Base-by-base conservation (phyloP, 371 early-diverging fungal genomes). In the Apophysomyces elegans region DNA sequence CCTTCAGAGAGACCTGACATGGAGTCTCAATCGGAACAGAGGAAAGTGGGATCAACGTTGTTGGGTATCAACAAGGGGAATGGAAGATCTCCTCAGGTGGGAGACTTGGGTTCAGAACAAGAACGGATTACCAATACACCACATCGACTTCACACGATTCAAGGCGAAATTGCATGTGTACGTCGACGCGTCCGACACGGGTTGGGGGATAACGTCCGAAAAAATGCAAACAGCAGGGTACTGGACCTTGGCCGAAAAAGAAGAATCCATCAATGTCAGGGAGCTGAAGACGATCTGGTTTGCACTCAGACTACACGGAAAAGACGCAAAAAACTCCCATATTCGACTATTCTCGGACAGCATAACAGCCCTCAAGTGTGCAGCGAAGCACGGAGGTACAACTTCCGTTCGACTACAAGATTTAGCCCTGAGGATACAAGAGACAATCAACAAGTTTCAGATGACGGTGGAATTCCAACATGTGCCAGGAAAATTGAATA, bases 281-380 rank as follows among this genome's bases (percentile, higher is more conserved):
- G 72, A 75, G 44, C 54, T 75, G 54, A 64, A 38, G 50, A 64
- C 65, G 37, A 61, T 74, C 0, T 57, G 50, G 8, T 68, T 61
- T 61, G 69, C 68, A 13, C 12, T 71, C 18, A 56, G 38, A 18
- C 13, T 58, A 16, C 62, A 74, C 56, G 60, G 45, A 12, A 44
- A 37, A 64, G 64, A 14, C 47, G 64, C 54, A 50, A n/a, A 13
- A 59, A 62, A 60, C 16, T 62, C 8, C 8, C 54, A 58, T 8
- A 54, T 74, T 2, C 38, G 47, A n/a, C 58, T 72, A 2, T 47
- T 45, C n/a, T 32, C 64, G 5, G 68, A 73, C 70, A 69, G 65
- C 58, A 67, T 57, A 37, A 73, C 69, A 37, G 69, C 65, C 0
- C 39, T 67, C 32, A 69, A 67, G 39, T 73, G 69, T 37, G 63